Percentiles rank a stretch among this genome's conserved stretches.
These are phyloP conservation scores for Infundibulicybe gibba DNA, from an alignment of 768 basidiomycete species.

Conservation along the genomic window DNA sequence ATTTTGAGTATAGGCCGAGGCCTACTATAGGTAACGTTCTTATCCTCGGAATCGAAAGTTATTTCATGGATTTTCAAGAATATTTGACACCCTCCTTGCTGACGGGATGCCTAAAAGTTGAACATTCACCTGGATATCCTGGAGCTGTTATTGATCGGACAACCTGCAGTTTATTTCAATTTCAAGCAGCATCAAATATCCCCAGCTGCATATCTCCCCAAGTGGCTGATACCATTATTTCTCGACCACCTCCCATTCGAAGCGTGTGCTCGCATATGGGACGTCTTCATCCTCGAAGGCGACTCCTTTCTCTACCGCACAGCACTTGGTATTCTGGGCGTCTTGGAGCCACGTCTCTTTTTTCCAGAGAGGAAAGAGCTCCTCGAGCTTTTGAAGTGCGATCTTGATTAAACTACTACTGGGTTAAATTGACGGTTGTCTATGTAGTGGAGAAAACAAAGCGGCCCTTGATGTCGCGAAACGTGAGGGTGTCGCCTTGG, in stretches of 20 bases:
- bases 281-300: constrained; percentile 82
- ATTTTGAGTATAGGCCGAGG: constrained; percentile 59
- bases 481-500: constrained; percentile 57
- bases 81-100: constrained; percentile 88
- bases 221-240: constrained; percentile 82
- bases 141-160: neutral
- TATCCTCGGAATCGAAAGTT: neutral
- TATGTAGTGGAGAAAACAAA: constrained; percentile 69
- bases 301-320: constrained; percentile 88
- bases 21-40: constrained; percentile 73
- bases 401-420: constrained; percentile 5
- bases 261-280: constrained; percentile 86
- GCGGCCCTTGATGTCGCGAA: constrained; percentile 81
- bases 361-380: constrained; percentile 83
- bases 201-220: constrained; percentile 76
- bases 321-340: constrained; percentile 76
- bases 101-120: constrained; percentile 94
- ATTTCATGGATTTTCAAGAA: constrained; percentile 39
- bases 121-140: neutral
- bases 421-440: constrained; percentile 1
- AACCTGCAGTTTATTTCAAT: constrained; percentile 77
- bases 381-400: constrained; percentile 72
- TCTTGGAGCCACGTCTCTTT: constrained; percentile 83
- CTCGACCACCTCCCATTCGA: constrained; percentile 88
- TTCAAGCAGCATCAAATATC: constrained; percentile 93